Evolutionary conservation across 495 filamentous ascomycete species (phyloP), one percentile per base, ranked within the genome.

Genomic region (Aspergillus sparsus): DNA sequence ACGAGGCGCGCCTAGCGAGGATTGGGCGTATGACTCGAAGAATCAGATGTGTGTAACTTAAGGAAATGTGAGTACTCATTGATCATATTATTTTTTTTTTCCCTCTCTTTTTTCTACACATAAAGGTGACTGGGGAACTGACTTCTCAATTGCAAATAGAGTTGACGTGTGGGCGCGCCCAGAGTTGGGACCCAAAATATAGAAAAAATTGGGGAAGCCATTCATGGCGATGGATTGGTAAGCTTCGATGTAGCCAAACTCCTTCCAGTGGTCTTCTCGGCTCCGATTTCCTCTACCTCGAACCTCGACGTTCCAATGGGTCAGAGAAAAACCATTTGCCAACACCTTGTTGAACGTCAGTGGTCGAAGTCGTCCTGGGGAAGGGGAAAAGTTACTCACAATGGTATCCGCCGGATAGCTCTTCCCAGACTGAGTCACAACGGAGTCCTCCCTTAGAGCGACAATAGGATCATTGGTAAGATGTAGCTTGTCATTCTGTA

Each of bases 201-300:
- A 60, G 53, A 64, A 64, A 15, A 64, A 66, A 33, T 63, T 63
- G 7, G 64, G 64, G 18, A 66, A 66, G 44, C 44, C 61, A 54
- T 53, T 50, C 63, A 66, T 66, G 16, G 32, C 63, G 42, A 62
- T 53, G 10, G 55, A 47, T 16, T 63, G 58, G 41, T 56, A 66
- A 34, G 60, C 53, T 18, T 47, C 53, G 16, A 53, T 60, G 33
- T 54, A 46, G 36, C 60, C 60, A 42, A 57, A 44, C 6, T 52
- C 46, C 7, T 32, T 45, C 60, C 60, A 66, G 42, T 63, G 50
- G 16, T 58, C 45, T n/a, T 50, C 46, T 13, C 55, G 46, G 35
- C 15, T 58, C 18, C 35, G 45, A 42, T 37, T 50, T 1, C 12
- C 45, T 42, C 35, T 46, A 7, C 55, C 47, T 55, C 47, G 36